These are phyloP conservation scores for Aspergillus sp. DNA, from an alignment of 2,329 filamentous ascomycete species.

Conservation along the genomic window DNA sequence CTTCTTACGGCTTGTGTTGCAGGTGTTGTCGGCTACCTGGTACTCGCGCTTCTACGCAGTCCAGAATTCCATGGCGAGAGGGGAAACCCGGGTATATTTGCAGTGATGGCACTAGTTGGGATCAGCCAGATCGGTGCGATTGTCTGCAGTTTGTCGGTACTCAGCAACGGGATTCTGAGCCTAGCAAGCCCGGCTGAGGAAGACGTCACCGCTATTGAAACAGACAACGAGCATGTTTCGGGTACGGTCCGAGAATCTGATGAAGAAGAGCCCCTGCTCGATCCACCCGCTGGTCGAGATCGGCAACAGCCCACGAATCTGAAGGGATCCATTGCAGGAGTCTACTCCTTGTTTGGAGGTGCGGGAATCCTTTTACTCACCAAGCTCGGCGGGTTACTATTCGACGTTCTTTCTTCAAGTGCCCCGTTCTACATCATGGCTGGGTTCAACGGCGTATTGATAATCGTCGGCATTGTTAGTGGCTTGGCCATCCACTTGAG, in stretches of 20 bases:
- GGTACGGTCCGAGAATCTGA: slow-evolving; percentile 17
- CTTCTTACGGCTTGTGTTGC: slow-evolving; percentile 72
- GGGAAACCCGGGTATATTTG: slow-evolving; percentile 70
- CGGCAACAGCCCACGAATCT: slow-evolving; percentile 58
- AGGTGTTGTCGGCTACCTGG: slow-evolving; percentile 77
- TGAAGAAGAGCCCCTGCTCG: slow-evolving; percentile 39
- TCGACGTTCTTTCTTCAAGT: slow-evolving; percentile 73
- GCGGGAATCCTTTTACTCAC: slow-evolving; percentile 88
- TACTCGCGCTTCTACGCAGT: slow-evolving; percentile 75
- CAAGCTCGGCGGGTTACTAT: slow-evolving; percentile 85
- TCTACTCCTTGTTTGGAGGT: slow-evolving; percentile 90
- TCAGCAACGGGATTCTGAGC: slow-evolving; percentile 77
- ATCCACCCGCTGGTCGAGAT: slow-evolving; percentile 26
- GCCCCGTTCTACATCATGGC: slow-evolving; percentile 97
- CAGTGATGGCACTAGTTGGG: slow-evolving; percentile 79
- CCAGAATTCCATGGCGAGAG: slow-evolving; percentile 75
- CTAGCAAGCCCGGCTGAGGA: slow-evolving; percentile 21
- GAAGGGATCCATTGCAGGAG: slow-evolving; percentile 92
- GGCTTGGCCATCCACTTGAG: slow-evolving; percentile 25
- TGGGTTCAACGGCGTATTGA: slow-evolving; percentile 75
- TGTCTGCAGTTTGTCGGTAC: slow-evolving; percentile 88
- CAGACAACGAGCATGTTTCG: slow-evolving; percentile 9
- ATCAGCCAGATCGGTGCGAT: slow-evolving; percentile 96
- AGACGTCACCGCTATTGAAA: neutral
- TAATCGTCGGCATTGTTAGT: slow-evolving; percentile 48